phyloP scores from a whole-genome alignment of 495 filamentous ascomycete species.

The Hypoxylon crocopeplum region DNA sequence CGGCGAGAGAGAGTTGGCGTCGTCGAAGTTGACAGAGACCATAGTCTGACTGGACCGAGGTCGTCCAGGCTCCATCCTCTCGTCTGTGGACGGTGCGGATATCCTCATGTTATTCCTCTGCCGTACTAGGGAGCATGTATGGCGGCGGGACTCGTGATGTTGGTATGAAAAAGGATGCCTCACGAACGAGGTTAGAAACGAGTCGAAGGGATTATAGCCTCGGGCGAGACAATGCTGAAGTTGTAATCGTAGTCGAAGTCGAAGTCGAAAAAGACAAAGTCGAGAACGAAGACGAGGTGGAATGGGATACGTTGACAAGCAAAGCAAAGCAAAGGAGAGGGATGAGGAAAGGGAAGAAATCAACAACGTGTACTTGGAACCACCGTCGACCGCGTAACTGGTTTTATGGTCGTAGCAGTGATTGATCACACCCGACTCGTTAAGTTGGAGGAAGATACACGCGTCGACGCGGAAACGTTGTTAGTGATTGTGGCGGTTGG shows the following conservation, averaged over 20 bases:
- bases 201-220: too few relatives aligned
- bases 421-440: too few relatives aligned
- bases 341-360: not conserved
- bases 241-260: constrained; percentile 3
- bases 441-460: too few relatives aligned
- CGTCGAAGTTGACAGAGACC: constrained; percentile 55
- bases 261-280: not conserved
- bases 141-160: not conserved
- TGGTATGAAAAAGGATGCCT: constrained; percentile 1
- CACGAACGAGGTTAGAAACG: too few relatives aligned
- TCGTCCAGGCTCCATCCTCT: constrained; percentile 46
- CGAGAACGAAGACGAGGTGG: not conserved
- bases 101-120: constrained; percentile 35
- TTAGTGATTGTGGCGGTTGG: too few relatives aligned
- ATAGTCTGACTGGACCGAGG: constrained; percentile 53
- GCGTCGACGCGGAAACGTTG: too few relatives aligned
- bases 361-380: too few relatives aligned
- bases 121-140: constrained; percentile 35
- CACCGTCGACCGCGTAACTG: too few relatives aligned
- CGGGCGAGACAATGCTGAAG: constrained; percentile 8
- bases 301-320: too few relatives aligned
- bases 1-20: constrained; percentile 45
- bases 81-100: constrained; percentile 31
- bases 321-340: too few relatives aligned
- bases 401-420: too few relatives aligned